Percentiles rank a stretch among this genome's conserved stretches.
Conservation (phyloP, 352 stramenopile genomes). For the Pythium plurisporium region DNA sequence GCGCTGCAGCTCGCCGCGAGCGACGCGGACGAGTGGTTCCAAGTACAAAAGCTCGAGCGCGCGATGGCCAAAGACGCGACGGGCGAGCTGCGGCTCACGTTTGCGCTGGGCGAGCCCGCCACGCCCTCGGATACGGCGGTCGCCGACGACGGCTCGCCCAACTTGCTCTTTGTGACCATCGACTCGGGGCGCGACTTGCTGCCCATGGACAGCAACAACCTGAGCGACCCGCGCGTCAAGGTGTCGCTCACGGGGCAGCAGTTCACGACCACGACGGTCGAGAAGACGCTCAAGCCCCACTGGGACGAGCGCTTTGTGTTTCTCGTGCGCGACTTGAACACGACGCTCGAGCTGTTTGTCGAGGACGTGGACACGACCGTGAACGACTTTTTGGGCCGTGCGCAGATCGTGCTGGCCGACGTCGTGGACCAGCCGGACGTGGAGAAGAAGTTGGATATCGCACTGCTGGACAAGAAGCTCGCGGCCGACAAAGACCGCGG, state of each 20-base stretch:
- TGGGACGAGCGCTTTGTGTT: slow-evolving; percentile 73
- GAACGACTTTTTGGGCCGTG: slow-evolving; percentile 68
- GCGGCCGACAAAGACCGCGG: slow-evolving; percentile 50
- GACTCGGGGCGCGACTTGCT: slow-evolving; percentile 74
- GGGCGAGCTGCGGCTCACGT: slow-evolving; percentile 50
- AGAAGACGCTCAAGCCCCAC: slow-evolving; percentile 71
- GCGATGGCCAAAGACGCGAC: slow-evolving; percentile 51
- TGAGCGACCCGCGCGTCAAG: slow-evolving; percentile 85
- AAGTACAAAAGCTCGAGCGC: slow-evolving; percentile 35
- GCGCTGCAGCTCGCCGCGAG: slow-evolving; percentile 24
- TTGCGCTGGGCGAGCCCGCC: slow-evolving; percentile 15
- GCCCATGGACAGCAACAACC: slow-evolving; percentile 71
- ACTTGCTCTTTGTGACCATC: slow-evolving; percentile 67
- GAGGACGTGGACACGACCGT: slow-evolving; percentile 67
- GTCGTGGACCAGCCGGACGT: slow-evolving; percentile 32
- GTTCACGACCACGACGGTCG: slow-evolving; percentile 55
- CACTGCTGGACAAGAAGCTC: slow-evolving; percentile 54
- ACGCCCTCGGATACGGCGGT: not conserved
- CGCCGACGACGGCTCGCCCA: slow-evolving; percentile 27
- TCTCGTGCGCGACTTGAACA: slow-evolving; percentile 34
- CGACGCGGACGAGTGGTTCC: slow-evolving; percentile 36
- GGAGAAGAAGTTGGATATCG: slow-evolving; percentile 43
- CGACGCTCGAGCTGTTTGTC: slow-evolving; percentile 52
- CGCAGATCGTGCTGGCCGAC: slow-evolving; percentile 45
- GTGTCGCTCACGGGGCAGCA: slow-evolving; percentile 68